phyloP scores from a whole-genome alignment of 2,329 filamentous ascomycete species.

The Pleochaeta shiraiana region DNA sequence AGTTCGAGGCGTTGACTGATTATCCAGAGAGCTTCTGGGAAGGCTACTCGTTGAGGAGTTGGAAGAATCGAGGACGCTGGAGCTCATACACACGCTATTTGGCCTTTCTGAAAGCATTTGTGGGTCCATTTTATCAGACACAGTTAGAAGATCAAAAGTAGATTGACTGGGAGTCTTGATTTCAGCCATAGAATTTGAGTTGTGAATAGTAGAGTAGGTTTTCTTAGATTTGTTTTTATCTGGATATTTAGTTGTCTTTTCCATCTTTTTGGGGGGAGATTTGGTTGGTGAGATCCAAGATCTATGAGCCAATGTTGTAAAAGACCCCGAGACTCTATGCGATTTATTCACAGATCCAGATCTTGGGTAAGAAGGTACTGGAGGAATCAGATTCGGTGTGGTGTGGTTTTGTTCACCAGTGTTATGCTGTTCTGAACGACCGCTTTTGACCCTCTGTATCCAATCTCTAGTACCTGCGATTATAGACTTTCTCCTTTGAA shows the following conservation, averaged over 20 bases:
- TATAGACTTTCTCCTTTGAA: conserved; percentile 17
- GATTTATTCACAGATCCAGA: conserved; percentile 19
- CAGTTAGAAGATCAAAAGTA: neutral
- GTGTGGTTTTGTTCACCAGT: conserved; percentile 8
- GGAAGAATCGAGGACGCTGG: conserved; percentile 14
- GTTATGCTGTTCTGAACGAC: conserved; percentile 15
- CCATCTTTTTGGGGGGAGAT: conserved; percentile 21
- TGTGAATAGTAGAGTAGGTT: neutral
- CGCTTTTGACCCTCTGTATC: conserved; percentile 17
- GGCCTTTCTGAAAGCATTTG: conserved; percentile 15
- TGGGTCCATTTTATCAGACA: conserved; percentile 8
- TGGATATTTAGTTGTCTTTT: conserved; percentile 9
- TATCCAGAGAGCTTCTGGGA: conserved; percentile 25
- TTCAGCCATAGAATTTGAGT: neutral
- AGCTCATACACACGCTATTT: conserved; percentile 16
- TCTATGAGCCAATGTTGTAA: conserved; percentile 28
- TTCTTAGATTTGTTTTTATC: neutral
- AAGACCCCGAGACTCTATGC: conserved; percentile 26
- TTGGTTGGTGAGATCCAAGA: conserved; percentile 25
- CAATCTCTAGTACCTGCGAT: conserved; percentile 19
- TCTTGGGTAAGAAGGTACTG: conserved; percentile 17
- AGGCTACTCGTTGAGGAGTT: conserved; percentile 18
- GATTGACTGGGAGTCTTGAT: neutral
- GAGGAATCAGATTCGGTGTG: conserved; percentile 19
- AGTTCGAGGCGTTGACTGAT: conserved; percentile 22